These are phyloP conservation scores for Anthoceros angustus DNA, from an alignment of 225 moss, liverwort and hornwort species.

Conservation along the genomic window DNA sequence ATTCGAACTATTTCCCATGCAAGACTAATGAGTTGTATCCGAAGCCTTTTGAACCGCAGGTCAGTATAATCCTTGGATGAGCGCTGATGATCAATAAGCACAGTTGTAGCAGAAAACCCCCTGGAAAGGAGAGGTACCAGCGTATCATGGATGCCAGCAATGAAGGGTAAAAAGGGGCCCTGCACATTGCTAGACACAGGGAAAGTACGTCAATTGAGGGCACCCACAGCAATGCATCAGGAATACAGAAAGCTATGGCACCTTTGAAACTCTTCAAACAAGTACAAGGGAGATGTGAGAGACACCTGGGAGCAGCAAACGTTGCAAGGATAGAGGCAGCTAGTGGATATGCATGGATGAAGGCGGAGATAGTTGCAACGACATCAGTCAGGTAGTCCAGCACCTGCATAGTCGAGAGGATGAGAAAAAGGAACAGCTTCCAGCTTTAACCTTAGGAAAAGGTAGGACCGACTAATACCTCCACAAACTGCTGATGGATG, in stretches of 20 bases:
- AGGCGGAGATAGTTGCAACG: conserved; percentile 59
- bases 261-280: not conserved
- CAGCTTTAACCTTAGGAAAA: not conserved
- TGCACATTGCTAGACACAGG: conserved; percentile 43
- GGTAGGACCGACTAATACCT: conserved; percentile 14
- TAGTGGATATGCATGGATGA: conserved; percentile 59
- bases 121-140: conserved; percentile 44
- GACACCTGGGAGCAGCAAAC: conserved; percentile 52
- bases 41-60: not conserved
- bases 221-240: not conserved
- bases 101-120: conserved; percentile 17
- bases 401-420: conserved; percentile 31
- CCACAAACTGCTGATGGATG: conserved; percentile 15
- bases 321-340: conserved; percentile 61
- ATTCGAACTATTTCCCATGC: not conserved
- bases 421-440: not conserved
- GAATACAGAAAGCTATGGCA: conserved; percentile 5
- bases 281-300: not conserved
- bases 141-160: conserved; percentile 60
- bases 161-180: conserved; percentile 51
- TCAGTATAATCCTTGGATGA: not conserved
- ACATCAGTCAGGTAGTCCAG: conserved; percentile 84
- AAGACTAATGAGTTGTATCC: not conserved
- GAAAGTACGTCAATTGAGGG: not conserved
- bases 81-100: not conserved